Evolutionary conservation across 768 basidiomycete genomes (phyloP).

Genomic region (Trametes cinnabarina): DNA sequence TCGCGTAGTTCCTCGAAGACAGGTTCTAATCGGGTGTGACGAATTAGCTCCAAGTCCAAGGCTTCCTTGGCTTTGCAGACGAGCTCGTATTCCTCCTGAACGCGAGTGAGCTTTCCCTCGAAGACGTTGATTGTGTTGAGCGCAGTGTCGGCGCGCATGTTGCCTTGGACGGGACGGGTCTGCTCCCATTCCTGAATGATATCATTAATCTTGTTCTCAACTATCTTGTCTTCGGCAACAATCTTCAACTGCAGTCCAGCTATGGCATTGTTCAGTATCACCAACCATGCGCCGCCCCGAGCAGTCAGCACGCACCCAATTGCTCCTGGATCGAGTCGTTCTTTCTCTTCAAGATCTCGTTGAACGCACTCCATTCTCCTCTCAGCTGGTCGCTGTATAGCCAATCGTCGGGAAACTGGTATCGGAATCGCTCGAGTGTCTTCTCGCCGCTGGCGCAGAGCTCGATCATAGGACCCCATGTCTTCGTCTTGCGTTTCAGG

Average conservation of each 20-base stretch:
- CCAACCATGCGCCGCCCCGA: neutral
- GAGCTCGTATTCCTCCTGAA: constrained; percentile 94
- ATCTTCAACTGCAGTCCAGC: constrained; percentile 99
- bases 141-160: constrained; percentile 92
- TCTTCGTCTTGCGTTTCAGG: constrained; percentile 92
- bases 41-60: constrained; percentile 85
- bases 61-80: constrained; percentile 97
- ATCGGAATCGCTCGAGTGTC: constrained; percentile 94
- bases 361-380: constrained; percentile 98
- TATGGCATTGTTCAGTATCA: constrained; percentile 29
- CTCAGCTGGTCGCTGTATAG: constrained; percentile 96
- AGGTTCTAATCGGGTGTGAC: constrained; percentile 88
- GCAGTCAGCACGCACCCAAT: constrained; percentile 58
- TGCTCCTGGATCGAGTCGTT: constrained; percentile 99
- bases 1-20: constrained; percentile 94
- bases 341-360: constrained; percentile 96
- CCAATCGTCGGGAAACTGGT: constrained; percentile 97
- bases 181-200: constrained; percentile 92
- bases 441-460: constrained; percentile 94
- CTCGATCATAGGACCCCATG: constrained; percentile 97
- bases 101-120: constrained; percentile 83
- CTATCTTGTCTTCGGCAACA: constrained; percentile 98
- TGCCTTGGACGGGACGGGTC: constrained; percentile 94
- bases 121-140: constrained; percentile 96
- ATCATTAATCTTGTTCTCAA: constrained; percentile 93